A percentile compares a stretch with the other conserved stretches of the same genome.
Conservation (phyloP, 257 asterid genomes). For the Mentha longifolia region DNA sequence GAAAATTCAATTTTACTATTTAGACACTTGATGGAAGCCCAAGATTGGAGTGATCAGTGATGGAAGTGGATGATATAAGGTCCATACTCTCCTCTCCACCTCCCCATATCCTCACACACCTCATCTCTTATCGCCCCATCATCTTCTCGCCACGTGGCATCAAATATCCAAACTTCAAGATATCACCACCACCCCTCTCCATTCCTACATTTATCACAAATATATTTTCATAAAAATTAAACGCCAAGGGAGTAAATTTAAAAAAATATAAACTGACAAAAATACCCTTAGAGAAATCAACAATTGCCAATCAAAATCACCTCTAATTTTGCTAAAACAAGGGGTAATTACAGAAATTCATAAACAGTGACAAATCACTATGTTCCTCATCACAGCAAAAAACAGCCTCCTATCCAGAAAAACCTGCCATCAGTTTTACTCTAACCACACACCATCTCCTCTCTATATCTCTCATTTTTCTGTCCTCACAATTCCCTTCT, state of each 20-base stretch:
- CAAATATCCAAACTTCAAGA: conserved; percentile 45
- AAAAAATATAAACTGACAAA: conserved; percentile 23
- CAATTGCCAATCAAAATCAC: conserved; percentile 25
- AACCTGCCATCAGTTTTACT: conserved; percentile 33
- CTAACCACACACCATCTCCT: conserved; percentile 49
- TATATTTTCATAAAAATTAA: background rate
- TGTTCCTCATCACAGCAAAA: conserved; percentile 14
- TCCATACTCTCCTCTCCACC: conserved; percentile 37
- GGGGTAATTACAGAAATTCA: conserved; percentile 32
- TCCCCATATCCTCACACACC: conserved; percentile 45
- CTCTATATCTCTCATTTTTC: conserved; percentile 30
- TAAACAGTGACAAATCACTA: conserved; percentile 26
- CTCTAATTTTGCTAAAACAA: conserved; percentile 26
- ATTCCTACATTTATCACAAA: conserved; percentile 52
- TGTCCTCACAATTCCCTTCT: conserved; percentile 36
- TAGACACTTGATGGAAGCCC: background rate
- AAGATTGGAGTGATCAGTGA: background rate
- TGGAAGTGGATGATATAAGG: conserved; percentile 26
- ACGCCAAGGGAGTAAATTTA: background rate
- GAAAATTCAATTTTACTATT: background rate
- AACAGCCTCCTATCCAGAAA: conserved; percentile 28
- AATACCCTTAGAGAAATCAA: background rate
- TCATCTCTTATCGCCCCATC: conserved; percentile 43
- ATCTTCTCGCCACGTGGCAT: conserved; percentile 42
- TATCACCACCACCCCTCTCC: conserved; percentile 57